Base-by-base conservation (phyloP, 176 grass and related monocot genomes). In the Oryza rufipogon region DNA sequence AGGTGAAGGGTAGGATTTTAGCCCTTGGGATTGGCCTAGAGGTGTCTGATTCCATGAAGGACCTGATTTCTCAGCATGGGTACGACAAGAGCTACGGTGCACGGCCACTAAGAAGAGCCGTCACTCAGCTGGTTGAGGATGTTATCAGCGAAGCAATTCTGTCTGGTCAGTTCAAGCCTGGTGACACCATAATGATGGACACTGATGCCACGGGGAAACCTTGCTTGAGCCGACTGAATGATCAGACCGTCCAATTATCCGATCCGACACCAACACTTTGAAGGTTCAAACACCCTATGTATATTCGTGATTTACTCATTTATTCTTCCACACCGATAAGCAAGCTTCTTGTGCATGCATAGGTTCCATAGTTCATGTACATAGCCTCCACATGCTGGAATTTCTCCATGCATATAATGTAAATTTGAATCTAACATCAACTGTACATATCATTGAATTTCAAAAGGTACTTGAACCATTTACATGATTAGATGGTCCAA, bases 61-160 rank as follows among this genome's bases (percentile, higher is more conserved):
- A 84, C 36, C 75, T 99, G 81, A 86, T 99, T 79, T 92, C 76
- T 77, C 73, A 86, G 81, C 77, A 88, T 91, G 93, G 97, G 17
- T 96, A 94, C 38, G 93, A 99, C 68, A 82, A 64, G 83, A 99
- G 84, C 81, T 92, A 94, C 11, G 97, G 93, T 42, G 97, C 97
- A 2, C 88, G 97, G 56, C 91, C 91, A 46, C 71, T 99, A 48
- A 89, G 97, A 75, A 91, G 97, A 52, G 91, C 91, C 0, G 84
- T 99, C 48, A 94, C 90, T 82, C 86, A 86, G 33, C 79, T 96
- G 11, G 84, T 99, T 46, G 97, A 99, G 77, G 97, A 94, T 89
- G 89, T 89, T 5, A 67, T 96, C 54, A 99, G 93, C 64, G 93
- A 94, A 89, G 91, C 87, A 47, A 94, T 99, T 87, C 97, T 99